Evolutionary conservation across 1,284 basidiomycete genomes (phyloP), one percentile per base, ranked within the genome.

Genomic region (Trichosporon faecale): DNA sequence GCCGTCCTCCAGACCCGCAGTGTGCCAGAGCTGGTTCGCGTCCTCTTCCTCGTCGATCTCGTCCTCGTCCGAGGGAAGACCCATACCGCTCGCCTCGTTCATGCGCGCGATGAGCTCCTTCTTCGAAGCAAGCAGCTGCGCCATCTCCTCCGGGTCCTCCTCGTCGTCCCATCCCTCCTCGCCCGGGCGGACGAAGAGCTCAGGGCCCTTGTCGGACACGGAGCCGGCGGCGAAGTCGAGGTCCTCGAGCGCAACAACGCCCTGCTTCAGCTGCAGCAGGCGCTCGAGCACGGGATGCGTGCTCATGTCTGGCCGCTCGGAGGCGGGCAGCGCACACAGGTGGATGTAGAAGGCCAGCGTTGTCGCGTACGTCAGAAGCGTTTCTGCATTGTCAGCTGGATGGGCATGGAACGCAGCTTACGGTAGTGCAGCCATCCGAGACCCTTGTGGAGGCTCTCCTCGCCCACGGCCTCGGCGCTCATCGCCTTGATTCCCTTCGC

Each of bases 331-430:
- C 87, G 91, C 86, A 16, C 93, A 89, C 29, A 99, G 87, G 81
- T 95, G 90, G 66, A 99, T 86, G 85, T 97, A 98, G 85, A 95
- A 98, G 0, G 95, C 91, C 61, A 98, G 89, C 1, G 90, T 91
- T 1, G 94, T 93, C 9, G 92, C 88, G 81, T 99, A 99, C 9
- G 95, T 93, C 60, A 96, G 84, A 2, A 97, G 86, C 1, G 93
- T 88, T 86, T 98, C 93, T 94, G 80, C 23, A n/a, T 60, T 23
- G 60, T 71, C 33, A 66, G 63, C 66, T 33, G 16, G n/a, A n/a
- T 16, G 9, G 44, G 18, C 3, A 31, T 9, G 44, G 7, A 37
- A 8, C 25, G 2, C 1, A 49, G 79, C 82, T 76, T 64, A 83
- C 82, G 84, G 71, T 83, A 84, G 73, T 85, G 83, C 49, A 84